These are phyloP conservation scores for Phytophthora pinifolia DNA, from an alignment of 352 stramenopile species.

Conservation along the genomic window DNA sequence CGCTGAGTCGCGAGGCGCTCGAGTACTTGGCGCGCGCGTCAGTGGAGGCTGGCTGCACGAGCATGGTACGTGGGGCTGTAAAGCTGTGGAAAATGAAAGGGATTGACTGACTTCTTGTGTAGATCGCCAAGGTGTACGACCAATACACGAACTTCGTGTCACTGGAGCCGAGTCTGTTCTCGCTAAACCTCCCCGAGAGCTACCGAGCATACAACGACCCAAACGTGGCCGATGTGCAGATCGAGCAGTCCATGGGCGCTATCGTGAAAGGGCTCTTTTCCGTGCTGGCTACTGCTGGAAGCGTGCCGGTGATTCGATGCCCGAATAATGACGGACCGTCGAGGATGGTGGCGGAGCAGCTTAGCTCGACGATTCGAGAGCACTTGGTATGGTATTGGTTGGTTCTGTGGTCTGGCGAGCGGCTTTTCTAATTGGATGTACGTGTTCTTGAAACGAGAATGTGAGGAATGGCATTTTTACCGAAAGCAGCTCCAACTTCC, in stretches of 20 bases:
- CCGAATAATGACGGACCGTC: conserved; percentile 91
- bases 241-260: conserved; percentile 71
- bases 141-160: conserved; percentile 98
- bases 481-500: conserved; percentile 60
- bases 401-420: background rate
- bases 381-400: conserved; percentile 45
- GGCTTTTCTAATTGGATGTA: conserved; percentile 1
- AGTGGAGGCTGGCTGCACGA: conserved; percentile 75
- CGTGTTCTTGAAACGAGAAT: conserved; percentile 27
- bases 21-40: conserved; percentile 85
- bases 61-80: conserved; percentile 47
- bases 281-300: conserved; percentile 92
- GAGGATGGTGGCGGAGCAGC: conserved; percentile 96
- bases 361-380: conserved; percentile 82
- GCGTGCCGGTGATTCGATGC: conserved; percentile 96
- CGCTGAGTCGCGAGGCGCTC: conserved; percentile 83
- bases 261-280: conserved; percentile 91
- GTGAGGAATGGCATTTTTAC: conserved; percentile 68
- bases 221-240: conserved; percentile 68
- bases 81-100: background rate
- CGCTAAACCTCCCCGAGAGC: conserved; percentile 90
- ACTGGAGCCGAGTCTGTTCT: conserved; percentile 95
- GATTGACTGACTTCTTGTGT: conserved; percentile 5
- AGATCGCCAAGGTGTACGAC: conserved; percentile 96
- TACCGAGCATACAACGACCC: conserved; percentile 95